Base-by-base conservation (phyloP, 2,329 filamentous ascomycete genomes). In the Cordyceps cicadae region DNA sequence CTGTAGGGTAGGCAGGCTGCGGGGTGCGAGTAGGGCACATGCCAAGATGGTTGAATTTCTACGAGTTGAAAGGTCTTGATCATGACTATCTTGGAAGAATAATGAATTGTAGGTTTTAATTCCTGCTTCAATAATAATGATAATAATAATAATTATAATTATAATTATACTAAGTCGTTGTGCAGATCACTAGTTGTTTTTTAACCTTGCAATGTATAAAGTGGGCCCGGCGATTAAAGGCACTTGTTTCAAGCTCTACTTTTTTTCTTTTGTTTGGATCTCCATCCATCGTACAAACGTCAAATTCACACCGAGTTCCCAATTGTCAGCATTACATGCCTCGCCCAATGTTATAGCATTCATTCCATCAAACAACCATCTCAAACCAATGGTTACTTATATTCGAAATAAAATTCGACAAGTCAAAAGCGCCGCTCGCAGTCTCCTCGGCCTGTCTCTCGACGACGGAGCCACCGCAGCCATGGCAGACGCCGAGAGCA, bases 361-460 rank as follows among this genome's bases (percentile, higher is more conserved):
- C 7, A 1, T 3, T 2, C 21, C 5, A 5, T 41, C n/a, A 24
- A 49, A 5, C 34, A 24, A 49, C 2, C 34, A 4, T 29, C 3
- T 14, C 14, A 19, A 19, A 17, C 48, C 43, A 48, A 67, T 66
- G 65, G 62, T 66, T 15, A 59, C 39, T 32, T 59, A 57, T 19
- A 41, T 67, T 24, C 64, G 45, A 57, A 49, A 63, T n/a, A 61
- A 59, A 39, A 58, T 67, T 21, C 59, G 54, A n/a, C 65, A 63
- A 62, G 65, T 50, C 57, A 65, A 64, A 54, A 62, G 61, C 2
- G 59, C 67, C 39, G 64, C 63, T 32, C 61, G 52, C 55, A 59
- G 57, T 29, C 41, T 64, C 37, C 59, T 65, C 32, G 62, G 61
- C 58, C 51, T 59, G 12, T 43, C 53, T 26, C 59, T 57, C 15